These are phyloP conservation scores for Lecanosticta acicola DNA, from an alignment of 2,329 filamentous ascomycete species.

Conservation along the genomic window DNA sequence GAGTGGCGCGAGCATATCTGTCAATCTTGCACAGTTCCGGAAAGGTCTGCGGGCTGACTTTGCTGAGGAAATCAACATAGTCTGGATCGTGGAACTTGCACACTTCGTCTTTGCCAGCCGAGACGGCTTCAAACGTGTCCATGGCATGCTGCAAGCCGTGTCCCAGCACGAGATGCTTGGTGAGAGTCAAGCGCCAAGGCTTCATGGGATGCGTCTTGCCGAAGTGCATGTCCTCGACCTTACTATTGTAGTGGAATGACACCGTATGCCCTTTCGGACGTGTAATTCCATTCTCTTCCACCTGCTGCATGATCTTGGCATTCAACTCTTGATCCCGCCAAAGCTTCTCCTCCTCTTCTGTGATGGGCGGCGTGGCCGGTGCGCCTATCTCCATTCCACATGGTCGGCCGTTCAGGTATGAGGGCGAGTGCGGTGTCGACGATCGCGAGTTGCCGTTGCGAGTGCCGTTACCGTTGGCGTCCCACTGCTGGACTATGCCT, in stretches of 20 bases:
- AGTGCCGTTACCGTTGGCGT: slow-evolving; percentile 9
- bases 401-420: slow-evolving; percentile 4
- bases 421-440: slow-evolving; percentile 7
- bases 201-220: slow-evolving; percentile 98
- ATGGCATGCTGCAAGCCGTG: slow-evolving; percentile 96
- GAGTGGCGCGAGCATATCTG: slow-evolving; percentile 37
- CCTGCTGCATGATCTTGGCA: slow-evolving; percentile 48
- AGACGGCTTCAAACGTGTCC: slow-evolving; percentile 83
- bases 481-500: slow-evolving; percentile 30
- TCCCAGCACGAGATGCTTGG: slow-evolving; percentile 87
- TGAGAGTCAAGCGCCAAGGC: slow-evolving; percentile 91
- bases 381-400: slow-evolving; percentile 18
- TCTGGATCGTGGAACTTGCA: slow-evolving; percentile 79
- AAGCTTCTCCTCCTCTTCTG: slow-evolving; percentile 44
- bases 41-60: slow-evolving; percentile 32
- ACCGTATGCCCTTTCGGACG: slow-evolving; percentile 82
- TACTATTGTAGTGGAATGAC: slow-evolving; percentile 90
- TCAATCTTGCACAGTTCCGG: slow-evolving; percentile 49
- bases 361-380: slow-evolving; percentile 37
- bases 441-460: slow-evolving; percentile 15
- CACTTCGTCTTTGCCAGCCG: slow-evolving; percentile 82
- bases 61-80: slow-evolving; percentile 78
- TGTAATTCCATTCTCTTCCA: slow-evolving; percentile 62
- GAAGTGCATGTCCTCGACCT: slow-evolving; percentile 95
- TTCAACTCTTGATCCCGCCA: slow-evolving; percentile 39